Evolutionary conservation across 1,139 yeast species (phyloP).

Genomic region (Yamadazyma siamensis): DNA sequence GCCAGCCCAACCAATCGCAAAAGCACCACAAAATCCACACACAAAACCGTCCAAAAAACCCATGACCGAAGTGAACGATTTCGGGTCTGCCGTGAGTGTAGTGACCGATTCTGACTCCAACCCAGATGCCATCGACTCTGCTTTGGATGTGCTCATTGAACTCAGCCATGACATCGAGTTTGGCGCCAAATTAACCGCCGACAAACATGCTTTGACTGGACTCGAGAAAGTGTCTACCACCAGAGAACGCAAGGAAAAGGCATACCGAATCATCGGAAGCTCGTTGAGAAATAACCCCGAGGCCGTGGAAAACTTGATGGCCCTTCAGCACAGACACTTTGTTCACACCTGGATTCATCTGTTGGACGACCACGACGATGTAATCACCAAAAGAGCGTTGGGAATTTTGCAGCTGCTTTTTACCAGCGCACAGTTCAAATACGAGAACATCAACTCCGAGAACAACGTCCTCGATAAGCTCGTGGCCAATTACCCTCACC

Average conservation of each 20-base stretch:
- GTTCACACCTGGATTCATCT: conserved; percentile 5
- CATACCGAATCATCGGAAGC: conserved; percentile 51
- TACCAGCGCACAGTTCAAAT: conserved; percentile 26
- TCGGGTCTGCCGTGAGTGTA: conserved; percentile 27
- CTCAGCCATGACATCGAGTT: conserved; percentile 63
- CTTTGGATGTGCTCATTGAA: conserved; percentile 53
- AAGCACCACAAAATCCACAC: conserved; percentile 1
- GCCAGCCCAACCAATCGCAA: no score
- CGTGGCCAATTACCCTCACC: conserved; percentile 24
- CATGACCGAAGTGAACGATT: conserved; percentile 22
- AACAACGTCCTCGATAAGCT: conserved; percentile 20
- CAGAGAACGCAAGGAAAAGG: conserved; percentile 35
- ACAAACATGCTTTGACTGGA: conserved; percentile 18
- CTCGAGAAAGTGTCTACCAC: neutral
- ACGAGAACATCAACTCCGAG: conserved; percentile 21
- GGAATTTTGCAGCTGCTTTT: conserved; percentile 47
- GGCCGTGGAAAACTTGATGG: conserved; percentile 41
- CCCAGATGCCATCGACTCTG: conserved; percentile 17
- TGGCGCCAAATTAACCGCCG: conserved; percentile 42
- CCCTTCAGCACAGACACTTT: conserved; percentile 15
- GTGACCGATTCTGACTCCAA: conserved; percentile 12
- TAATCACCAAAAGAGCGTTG: conserved; percentile 44
- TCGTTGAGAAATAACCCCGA: conserved; percentile 70
- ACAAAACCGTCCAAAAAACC: conserved; percentile 3
- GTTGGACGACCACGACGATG: conserved; percentile 16